A percentile compares a stretch with the other conserved stretches of the same genome.
Conservation (phyloP, 202 grass and related monocot genomes). For the Cymbopogon flexuosus region DNA sequence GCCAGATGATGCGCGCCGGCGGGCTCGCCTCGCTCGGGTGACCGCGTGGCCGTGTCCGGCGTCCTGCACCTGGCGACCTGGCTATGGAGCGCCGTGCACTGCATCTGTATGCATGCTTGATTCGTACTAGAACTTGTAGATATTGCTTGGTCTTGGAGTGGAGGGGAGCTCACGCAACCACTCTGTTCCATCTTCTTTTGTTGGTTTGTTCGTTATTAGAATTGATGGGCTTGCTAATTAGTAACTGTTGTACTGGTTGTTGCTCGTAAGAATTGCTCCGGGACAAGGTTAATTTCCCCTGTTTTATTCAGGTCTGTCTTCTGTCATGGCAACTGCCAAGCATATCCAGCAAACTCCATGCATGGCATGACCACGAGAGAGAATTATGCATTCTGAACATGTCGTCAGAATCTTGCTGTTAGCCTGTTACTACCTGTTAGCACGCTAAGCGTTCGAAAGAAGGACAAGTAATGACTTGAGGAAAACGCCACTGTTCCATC, state of each 20-base stretch:
- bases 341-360: not conserved
- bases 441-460: not conserved
- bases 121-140: slow-evolving; percentile 44
- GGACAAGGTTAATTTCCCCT: slow-evolving; percentile 6
- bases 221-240: slow-evolving; percentile 32
- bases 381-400: not conserved
- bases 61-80: not conserved
- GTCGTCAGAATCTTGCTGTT: not conserved
- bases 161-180: slow-evolving; percentile 2
- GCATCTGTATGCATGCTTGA: not conserved
- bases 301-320: not conserved
- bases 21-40: slow-evolving; percentile 61
- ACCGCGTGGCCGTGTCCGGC: not conserved
- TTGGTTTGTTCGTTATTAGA: slow-evolving; percentile 29
- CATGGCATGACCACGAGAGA: not conserved
- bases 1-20: slow-evolving; percentile 71
- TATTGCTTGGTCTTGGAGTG: slow-evolving; percentile 19
- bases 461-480: not conserved
- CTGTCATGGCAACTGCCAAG: not conserved
- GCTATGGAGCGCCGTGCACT: not conserved
- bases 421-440: not conserved
- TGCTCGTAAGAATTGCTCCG: not conserved
- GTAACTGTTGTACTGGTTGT: not conserved
- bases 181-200: not conserved
- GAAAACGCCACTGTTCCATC: not conserved